These are phyloP conservation scores for Teratosphaeria destructans DNA, from an alignment of 2,329 filamentous ascomycete species.

Conservation along the genomic window DNA sequence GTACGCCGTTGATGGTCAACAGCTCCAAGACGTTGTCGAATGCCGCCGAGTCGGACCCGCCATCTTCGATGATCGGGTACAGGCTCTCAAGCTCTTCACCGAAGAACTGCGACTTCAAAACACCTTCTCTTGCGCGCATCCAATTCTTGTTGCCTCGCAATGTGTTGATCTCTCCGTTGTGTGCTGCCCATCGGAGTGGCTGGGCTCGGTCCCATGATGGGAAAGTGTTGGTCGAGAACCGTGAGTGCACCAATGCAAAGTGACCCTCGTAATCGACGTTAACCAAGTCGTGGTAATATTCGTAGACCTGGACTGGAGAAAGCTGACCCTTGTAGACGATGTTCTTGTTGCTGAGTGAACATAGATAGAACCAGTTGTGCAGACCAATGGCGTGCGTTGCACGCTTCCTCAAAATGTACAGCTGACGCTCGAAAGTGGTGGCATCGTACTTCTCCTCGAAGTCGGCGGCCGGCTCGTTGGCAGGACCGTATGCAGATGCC, in stretches of 20 bases:
- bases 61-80: conserved; percentile 92
- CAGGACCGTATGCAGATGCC: conserved; percentile 71
- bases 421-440: conserved; percentile 77
- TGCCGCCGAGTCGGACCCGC: conserved; percentile 89
- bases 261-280: conserved; percentile 96
- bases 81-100: conserved; percentile 82
- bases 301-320: conserved; percentile 88
- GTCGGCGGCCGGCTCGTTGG: conserved; percentile 65
- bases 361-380: conserved; percentile 98
- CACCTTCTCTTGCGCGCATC: conserved; percentile 94
- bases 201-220: conserved; percentile 97
- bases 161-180: conserved; percentile 98
- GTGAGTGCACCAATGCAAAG: conserved; percentile 92
- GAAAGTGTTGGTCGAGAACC: conserved; percentile 97
- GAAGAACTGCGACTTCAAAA: conserved; percentile 87
- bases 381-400: conserved; percentile 89
- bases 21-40: conserved; percentile 96
- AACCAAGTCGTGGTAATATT: conserved; percentile 94
- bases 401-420: conserved; percentile 90
- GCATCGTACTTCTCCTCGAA: conserved; percentile 76
- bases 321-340: conserved; percentile 98
- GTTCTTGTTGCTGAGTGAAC: conserved; percentile 93
- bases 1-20: conserved; percentile 86
- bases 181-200: conserved; percentile 89
- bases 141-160: conserved; percentile 98